phyloP scores from a whole-genome alignment of 2,329 filamentous ascomycete species.

The Verticillium tricorpus region DNA sequence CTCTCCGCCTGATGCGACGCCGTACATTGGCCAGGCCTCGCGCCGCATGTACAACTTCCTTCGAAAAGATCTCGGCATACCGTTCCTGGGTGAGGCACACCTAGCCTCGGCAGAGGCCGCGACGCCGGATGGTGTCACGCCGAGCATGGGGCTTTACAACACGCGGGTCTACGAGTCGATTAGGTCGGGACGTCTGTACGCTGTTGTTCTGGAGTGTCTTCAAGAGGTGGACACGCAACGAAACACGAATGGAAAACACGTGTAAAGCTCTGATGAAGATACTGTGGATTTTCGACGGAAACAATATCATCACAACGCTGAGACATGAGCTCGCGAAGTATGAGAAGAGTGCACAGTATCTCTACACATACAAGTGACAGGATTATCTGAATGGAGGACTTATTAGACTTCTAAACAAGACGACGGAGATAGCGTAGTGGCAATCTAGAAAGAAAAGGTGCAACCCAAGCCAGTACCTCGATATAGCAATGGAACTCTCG shows the following conservation, averaged over 20 bases:
- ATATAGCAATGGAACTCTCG: no score
- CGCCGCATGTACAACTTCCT: not conserved
- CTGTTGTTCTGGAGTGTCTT: constrained; percentile 8
- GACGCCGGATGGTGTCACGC: constrained; percentile 16
- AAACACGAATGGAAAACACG: not conserved
- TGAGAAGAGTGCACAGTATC: not conserved
- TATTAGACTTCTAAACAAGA: no score
- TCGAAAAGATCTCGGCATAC: not conserved
- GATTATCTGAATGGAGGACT: no score
- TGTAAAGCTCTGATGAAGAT: not conserved
- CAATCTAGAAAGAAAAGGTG: no score
- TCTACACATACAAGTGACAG: no score
- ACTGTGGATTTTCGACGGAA: not conserved
- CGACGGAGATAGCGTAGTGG: no score
- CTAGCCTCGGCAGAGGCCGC: constrained; percentile 20
- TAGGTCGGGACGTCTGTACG: constrained; percentile 10
- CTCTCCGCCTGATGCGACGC: not conserved
- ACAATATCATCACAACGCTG: no score
- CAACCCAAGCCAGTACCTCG: no score
- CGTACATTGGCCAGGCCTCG: not conserved
- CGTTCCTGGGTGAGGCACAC: not conserved
- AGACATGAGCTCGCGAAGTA: not conserved
- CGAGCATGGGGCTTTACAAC: constrained; percentile 13
- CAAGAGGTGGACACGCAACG: not conserved
- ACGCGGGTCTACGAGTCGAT: constrained; percentile 17